A percentile compares a stretch with the other conserved stretches of the same genome.
These are phyloP conservation scores for Knufia fluminis DNA, from an alignment of 2,329 filamentous ascomycete species.

Conservation along the genomic window DNA sequence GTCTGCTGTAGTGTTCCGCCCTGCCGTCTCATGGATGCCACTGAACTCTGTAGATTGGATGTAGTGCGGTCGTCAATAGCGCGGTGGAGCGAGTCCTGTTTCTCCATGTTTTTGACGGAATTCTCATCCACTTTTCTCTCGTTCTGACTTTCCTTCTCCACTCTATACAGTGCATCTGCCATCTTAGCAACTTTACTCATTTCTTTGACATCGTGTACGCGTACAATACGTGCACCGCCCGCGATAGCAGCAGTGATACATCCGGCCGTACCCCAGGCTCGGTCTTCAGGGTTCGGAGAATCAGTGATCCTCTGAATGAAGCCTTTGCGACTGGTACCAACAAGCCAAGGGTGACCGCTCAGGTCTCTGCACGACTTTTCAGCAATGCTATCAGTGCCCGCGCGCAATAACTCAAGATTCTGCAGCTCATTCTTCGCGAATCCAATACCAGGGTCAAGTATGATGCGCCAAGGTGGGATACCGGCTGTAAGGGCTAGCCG, in stretches of 20 bases:
- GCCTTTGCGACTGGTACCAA: conserved; percentile 79
- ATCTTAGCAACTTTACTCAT: conserved; percentile 79
- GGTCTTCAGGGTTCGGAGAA: conserved; percentile 58
- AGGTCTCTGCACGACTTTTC: conserved; percentile 49
- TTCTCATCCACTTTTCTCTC: background rate
- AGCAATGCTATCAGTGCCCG: too few species aligned
- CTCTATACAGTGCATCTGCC: conserved; percentile 83
- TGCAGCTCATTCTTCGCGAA: conserved; percentile 80
- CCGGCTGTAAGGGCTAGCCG: conserved; percentile 70
- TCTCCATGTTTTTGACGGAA: too few species aligned
- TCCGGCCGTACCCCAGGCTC: conserved; percentile 78
- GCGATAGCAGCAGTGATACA: conserved; percentile 77
- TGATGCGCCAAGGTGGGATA: conserved; percentile 83
- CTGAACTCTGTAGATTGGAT: too few species aligned
- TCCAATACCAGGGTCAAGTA: conserved; percentile 86
- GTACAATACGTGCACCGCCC: conserved; percentile 81
- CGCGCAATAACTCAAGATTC: conserved; percentile 69
- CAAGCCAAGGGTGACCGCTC: conserved; percentile 69
- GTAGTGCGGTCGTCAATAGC: too few species aligned
- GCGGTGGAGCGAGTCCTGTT: too few species aligned
- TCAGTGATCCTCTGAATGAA: conserved; percentile 81
- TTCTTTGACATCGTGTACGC: conserved; percentile 82
- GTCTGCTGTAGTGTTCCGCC: too few species aligned
- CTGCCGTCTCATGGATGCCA: too few species aligned
- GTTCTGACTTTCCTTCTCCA: background rate